Percentiles rank a stretch among this genome's conserved stretches.
Evolutionary conservation across 306 rosid species (phyloP).

Genomic region (Casuarina cunninghamiana): DNA sequence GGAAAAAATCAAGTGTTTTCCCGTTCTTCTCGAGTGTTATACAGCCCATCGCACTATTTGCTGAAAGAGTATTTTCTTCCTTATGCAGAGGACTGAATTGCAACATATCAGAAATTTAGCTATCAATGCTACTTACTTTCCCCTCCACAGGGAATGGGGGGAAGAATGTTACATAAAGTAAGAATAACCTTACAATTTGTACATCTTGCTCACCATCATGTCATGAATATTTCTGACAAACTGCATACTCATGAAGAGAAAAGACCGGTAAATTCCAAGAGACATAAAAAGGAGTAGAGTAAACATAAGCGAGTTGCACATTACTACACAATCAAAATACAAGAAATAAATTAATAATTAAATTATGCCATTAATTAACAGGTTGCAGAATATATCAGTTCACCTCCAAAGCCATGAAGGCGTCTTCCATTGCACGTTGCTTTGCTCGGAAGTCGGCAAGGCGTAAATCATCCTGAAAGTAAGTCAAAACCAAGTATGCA

Average conservation of each 20-base stretch:
- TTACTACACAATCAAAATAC: not conserved
- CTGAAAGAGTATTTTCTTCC: constrained; percentile 44
- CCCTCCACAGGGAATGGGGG: not conserved
- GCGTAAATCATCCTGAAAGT: constrained; percentile 81
- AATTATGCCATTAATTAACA: not conserved
- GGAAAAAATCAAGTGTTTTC: constrained; percentile 60
- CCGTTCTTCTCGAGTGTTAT: constrained; percentile 78
- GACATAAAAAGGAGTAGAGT: constrained; percentile 8
- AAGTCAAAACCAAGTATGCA: constrained; percentile 29
- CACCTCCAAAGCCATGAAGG: constrained; percentile 91
- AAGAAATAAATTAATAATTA: not conserved
- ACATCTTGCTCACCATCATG: constrained; percentile 73
- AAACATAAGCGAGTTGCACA: not conserved
- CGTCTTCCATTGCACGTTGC: constrained; percentile 96
- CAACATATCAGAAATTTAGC: constrained; percentile 34
- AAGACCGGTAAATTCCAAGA: constrained; percentile 13
- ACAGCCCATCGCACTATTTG: constrained; percentile 38
- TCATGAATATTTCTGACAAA: constrained; percentile 73
- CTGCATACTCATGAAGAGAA: constrained; percentile 47
- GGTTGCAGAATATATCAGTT: constrained; percentile 26
- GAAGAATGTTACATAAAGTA: constrained; percentile 7
- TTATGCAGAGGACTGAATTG: constrained; percentile 57
- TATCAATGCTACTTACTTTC: constrained; percentile 1
- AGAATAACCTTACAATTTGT: constrained; percentile 66
- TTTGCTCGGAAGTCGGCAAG: constrained; percentile 87